Percentiles rank a stretch among this genome's conserved stretches.
Conservation (phyloP, 73 alveolate species). For the Paraurostyla sp. region DNA sequence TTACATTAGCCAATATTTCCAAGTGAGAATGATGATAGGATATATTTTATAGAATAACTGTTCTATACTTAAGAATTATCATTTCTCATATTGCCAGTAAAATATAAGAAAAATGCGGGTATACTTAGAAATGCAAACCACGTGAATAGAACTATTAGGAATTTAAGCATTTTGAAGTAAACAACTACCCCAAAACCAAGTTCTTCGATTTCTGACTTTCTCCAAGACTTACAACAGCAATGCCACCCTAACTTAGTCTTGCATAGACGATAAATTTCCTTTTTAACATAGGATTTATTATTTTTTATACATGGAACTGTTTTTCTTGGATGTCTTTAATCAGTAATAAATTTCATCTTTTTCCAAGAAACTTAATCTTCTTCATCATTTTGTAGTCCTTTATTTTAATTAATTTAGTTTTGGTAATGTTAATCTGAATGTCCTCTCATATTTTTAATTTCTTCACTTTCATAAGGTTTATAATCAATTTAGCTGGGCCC, state of each 20-base stretch:
- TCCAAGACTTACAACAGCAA: not conserved
- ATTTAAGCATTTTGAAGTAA: constrained; percentile 66
- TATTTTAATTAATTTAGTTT: too few relatives aligned
- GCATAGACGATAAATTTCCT: not conserved
- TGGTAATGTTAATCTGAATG: too few relatives aligned
- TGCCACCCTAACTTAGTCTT: constrained; percentile 60
- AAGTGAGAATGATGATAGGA: constrained; percentile 15
- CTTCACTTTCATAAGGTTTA: too few relatives aligned
- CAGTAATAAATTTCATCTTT: not conserved
- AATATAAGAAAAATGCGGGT: constrained; percentile 59
- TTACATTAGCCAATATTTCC: constrained; percentile 50
- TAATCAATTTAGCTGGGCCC: too few relatives aligned
- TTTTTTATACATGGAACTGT: not conserved
- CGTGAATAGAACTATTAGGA: constrained; percentile 32
- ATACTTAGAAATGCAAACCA: constrained; percentile 30
- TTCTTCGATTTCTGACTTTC: constrained; percentile 50
- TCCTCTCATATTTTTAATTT: too few relatives aligned
- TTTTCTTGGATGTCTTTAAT: not conserved
- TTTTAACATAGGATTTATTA: too few relatives aligned
- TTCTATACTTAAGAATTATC: too few relatives aligned
- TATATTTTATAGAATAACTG: not conserved
- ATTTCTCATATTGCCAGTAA: not conserved
- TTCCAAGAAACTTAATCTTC: too few relatives aligned
- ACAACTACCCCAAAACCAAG: constrained; percentile 64
- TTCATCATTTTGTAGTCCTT: too few relatives aligned